Conservation (phyloP, 345 rosid genomes). For the Brassica napus region DNA sequence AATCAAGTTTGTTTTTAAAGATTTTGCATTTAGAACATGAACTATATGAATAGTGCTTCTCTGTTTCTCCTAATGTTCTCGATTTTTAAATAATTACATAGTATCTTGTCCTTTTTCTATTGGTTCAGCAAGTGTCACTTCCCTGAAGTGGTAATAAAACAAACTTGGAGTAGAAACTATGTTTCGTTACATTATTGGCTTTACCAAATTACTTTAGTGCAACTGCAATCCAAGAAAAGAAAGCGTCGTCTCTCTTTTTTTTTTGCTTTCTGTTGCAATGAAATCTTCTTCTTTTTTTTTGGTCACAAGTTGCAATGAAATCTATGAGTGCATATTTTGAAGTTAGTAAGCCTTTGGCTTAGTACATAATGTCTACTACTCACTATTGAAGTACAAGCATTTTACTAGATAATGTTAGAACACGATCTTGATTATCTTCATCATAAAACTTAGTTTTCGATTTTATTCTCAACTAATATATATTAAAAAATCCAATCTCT, state of each 20-base stretch:
- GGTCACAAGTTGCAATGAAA: neutral
- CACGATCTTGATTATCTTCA: neutral
- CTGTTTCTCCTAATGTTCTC: neutral
- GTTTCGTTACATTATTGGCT: slow-evolving; percentile 29
- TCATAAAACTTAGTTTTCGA: neutral
- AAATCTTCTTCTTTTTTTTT: too few relatives aligned
- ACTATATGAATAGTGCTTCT: slow-evolving; percentile 11
- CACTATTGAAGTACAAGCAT: neutral
- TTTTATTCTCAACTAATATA: neutral
- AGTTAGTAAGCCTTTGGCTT: slow-evolving; percentile 3
- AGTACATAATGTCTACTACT: neutral
- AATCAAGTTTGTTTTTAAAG: slow-evolving; percentile 19
- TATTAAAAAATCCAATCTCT: too few relatives aligned
- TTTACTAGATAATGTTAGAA: neutral
- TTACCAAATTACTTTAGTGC: slow-evolving; percentile 21
- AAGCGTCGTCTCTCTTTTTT: neutral
- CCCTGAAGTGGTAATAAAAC: slow-evolving; percentile 30
- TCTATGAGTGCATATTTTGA: slow-evolving; percentile 6
- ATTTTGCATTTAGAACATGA: slow-evolving; percentile 14
- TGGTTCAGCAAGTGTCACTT: slow-evolving; percentile 25
- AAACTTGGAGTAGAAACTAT: slow-evolving; percentile 37
- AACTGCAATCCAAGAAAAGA: slow-evolving; percentile 22
- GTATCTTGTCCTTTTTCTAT: neutral
- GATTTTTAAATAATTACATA: neutral
- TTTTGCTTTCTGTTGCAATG: neutral